These are phyloP conservation scores for Fusarium tanahbumbuense DNA, from an alignment of 2,329 filamentous ascomycete genomes.

Conservation along the genomic window DNA sequence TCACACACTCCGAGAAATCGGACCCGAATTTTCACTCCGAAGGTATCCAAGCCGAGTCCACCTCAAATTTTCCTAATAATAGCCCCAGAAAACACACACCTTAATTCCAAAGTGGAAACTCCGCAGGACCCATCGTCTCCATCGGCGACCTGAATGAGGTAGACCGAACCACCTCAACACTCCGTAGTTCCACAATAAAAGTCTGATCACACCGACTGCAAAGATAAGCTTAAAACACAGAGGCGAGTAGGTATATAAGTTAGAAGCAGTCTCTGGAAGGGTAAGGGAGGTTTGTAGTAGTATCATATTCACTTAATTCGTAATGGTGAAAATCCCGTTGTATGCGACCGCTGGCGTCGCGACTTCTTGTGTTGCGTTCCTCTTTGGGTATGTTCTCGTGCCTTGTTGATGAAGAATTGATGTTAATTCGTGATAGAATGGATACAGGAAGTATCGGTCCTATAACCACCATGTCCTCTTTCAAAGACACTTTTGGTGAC, in stretches of 20 bases:
- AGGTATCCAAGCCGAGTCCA: background rate
- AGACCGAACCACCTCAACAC: conserved; percentile 18
- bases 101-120: conserved; percentile 25
- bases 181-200: conserved; percentile 34
- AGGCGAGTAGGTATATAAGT: background rate
- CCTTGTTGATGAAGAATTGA: background rate
- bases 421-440: conserved; percentile 26
- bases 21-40: background rate
- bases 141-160: conserved; percentile 18
- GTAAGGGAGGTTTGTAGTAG: background rate
- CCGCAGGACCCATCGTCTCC: conserved; percentile 22
- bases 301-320: background rate
- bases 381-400: conserved; percentile 45
- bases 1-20: background rate
- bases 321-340: conserved; percentile 37
- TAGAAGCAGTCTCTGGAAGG: no score
- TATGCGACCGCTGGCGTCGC: conserved; percentile 48
- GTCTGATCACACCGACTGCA: conserved; percentile 35
- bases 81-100: conserved; percentile 6
- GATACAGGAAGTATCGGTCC: conserved; percentile 68
- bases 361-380: conserved; percentile 49
- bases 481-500: conserved; percentile 61
- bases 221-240: conserved; percentile 14
- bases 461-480: conserved; percentile 68
- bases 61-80: background rate